Percentiles rank a stretch among this genome's conserved stretches.
Evolutionary conservation across 805 yeast species (phyloP).

Genomic region (Limtongozyma cylindracea): DNA sequence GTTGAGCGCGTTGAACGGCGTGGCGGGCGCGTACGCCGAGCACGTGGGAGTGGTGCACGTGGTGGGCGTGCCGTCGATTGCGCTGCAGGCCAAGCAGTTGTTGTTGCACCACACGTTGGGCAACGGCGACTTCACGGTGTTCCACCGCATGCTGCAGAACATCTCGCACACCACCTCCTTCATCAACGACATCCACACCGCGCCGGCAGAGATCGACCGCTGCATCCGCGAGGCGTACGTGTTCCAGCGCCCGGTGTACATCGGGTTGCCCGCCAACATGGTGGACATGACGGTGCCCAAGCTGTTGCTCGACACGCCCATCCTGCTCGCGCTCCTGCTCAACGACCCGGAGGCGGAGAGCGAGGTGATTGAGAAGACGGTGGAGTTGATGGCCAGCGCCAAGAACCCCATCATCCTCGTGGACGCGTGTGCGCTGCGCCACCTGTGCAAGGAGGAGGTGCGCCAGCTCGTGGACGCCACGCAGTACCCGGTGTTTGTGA

Average conservation of each 20-base stretch:
- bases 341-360: slow-evolving; percentile 36
- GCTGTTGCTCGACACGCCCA: slow-evolving; percentile 29
- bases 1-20: slow-evolving; percentile 59
- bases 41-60: slow-evolving; percentile 70
- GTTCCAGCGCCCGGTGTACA: slow-evolving; percentile 58
- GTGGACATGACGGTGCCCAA: slow-evolving; percentile 40
- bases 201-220: slow-evolving; percentile 50
- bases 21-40: slow-evolving; percentile 78
- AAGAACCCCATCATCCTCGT: slow-evolving; percentile 52
- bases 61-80: slow-evolving; percentile 66
- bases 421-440: slow-evolving; percentile 76
- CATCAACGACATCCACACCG: slow-evolving; percentile 34
- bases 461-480: slow-evolving; percentile 34
- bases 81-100: slow-evolving; percentile 48
- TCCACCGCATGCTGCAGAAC: slow-evolving; percentile 53
- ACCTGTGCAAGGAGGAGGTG: slow-evolving; percentile 40
- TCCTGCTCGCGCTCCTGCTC: slow-evolving; percentile 29
- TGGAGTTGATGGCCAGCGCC: slow-evolving; percentile 27
- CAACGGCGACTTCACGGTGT: slow-evolving; percentile 59
- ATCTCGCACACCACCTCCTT: slow-evolving; percentile 43
- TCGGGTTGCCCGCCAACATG: slow-evolving; percentile 66
- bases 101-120: slow-evolving; percentile 68
- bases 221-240: slow-evolving; percentile 48
- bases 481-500: slow-evolving; percentile 60
- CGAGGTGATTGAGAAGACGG: slow-evolving; percentile 28